Evolutionary conservation across 225 moss, liverwort and hornwort species (phyloP), one percentile per base, ranked within the genome.

Genomic region (Ulota crispa): DNA sequence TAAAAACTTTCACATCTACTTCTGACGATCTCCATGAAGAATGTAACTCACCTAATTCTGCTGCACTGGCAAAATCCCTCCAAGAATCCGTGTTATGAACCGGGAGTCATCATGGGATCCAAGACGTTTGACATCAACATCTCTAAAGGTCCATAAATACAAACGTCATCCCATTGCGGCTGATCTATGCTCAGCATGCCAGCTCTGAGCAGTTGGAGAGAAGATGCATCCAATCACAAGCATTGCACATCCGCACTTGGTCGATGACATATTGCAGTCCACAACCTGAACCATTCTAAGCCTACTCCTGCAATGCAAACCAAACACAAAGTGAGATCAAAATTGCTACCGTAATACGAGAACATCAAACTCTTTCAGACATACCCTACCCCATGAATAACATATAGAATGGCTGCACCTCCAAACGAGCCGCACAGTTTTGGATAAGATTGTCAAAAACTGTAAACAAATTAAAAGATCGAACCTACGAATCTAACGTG

Each of bases 151-250:
- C 70, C 79, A 64, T 19, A 23, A 72, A 76, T 65, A 72, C 16
- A 57, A 26, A 53, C 57, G 72, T 87, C 75, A 87, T 6, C 84
- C 79, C 70, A 71, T 66, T 16, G 72, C 76, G 43, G 79, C 82
- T 55, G 79, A 60, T 23, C 75, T 8, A 50, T 8, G 67, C 27
- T 78, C 54, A 54, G 54, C 19, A 36, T 26, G 54, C 78, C 78
- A 54, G 54, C 67, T 72, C 75, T 70, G 74, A 39, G 52, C 32
- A 75, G 52, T 64, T 21, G 75, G 32, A 76, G 20, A 71, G 36
- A 74, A 63, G 19, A 59, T 43, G 72, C 82, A 36, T 67, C 41
- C 65, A 19, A 41, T 42, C 65, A 30, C 28, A 70, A 56, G 32
- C 78, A 82, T 76, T 43, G 36, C 64, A 50, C 52, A 64, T 37